A percentile compares a stretch with the other conserved stretches of the same genome.
phyloP scores from a whole-genome alignment of 2,329 filamentous ascomycete species.

The Pseudogymnoascus pannorum region DNA sequence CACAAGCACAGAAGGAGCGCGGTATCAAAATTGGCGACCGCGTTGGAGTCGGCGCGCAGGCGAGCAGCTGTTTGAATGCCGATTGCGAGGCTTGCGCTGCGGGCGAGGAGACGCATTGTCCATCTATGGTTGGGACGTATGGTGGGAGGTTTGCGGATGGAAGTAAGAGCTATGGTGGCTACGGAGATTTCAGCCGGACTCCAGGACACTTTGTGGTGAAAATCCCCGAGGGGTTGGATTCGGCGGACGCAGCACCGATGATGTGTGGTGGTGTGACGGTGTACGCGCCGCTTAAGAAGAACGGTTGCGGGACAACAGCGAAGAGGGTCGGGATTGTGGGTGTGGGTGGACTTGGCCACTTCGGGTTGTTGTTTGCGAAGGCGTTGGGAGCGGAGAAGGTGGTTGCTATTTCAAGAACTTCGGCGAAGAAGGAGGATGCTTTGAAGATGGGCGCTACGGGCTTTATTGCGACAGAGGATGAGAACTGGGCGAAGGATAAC shows the following conservation, averaged over 20 bases:
- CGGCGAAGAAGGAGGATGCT: slow-evolving; percentile 49
- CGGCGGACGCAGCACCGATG: slow-evolving; percentile 52
- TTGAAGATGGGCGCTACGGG: slow-evolving; percentile 50
- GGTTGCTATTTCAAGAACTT: slow-evolving; percentile 53
- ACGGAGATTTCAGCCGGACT: slow-evolving; percentile 36
- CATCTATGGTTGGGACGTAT: slow-evolving; percentile 18
- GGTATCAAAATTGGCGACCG: slow-evolving; percentile 42
- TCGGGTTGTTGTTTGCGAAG: slow-evolving; percentile 61
- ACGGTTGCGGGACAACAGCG: slow-evolving; percentile 54
- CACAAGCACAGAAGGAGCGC: slow-evolving; percentile 18
- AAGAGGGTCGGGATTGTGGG: slow-evolving; percentile 63
- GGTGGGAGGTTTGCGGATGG: slow-evolving; percentile 19
- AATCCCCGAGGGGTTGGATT: slow-evolving; percentile 43
- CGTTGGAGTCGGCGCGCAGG: slow-evolving; percentile 42
- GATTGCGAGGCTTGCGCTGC: slow-evolving; percentile 21
- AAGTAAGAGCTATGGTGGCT: slow-evolving; percentile 11
- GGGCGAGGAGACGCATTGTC: slow-evolving; percentile 23
- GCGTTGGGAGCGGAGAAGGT: slow-evolving; percentile 59
- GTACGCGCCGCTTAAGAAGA: slow-evolving; percentile 58
- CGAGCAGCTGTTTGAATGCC: slow-evolving; percentile 33
- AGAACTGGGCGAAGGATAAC: slow-evolving; percentile 48
- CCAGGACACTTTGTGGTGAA: slow-evolving; percentile 50
- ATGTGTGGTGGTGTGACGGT: slow-evolving; percentile 70
- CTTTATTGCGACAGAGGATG: slow-evolving; percentile 43
- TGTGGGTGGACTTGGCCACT: slow-evolving; percentile 64